Evolutionary conservation across 129 eudicot species (phyloP).

Genomic region (Smallanthus sonchifolius): DNA sequence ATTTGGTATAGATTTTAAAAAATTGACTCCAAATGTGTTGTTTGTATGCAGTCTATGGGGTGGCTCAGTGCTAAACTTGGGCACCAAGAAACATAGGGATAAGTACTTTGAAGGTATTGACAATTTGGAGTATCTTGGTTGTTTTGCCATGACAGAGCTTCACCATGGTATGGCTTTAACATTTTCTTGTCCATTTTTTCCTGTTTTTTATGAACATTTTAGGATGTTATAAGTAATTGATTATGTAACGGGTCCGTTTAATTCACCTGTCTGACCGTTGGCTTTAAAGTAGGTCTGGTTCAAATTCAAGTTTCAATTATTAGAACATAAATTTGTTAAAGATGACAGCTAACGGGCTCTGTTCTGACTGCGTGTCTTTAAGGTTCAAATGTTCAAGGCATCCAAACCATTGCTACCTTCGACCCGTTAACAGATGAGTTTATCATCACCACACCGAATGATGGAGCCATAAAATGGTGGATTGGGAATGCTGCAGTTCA

Average conservation of each 20-base stretch:
- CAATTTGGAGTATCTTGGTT: constrained; percentile 83
- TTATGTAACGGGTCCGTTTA: neutral
- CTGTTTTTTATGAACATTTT: neutral
- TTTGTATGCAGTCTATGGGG: constrained; percentile 76
- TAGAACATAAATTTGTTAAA: neutral
- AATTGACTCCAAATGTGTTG: neutral
- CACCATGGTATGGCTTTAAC: constrained; percentile 67
- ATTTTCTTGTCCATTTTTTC: constrained; percentile 1
- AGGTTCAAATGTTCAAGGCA: constrained; percentile 97
- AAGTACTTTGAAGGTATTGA: constrained; percentile 86
- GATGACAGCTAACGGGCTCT: neutral
- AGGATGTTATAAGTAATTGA: neutral
- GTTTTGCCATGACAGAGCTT: constrained; percentile 98
- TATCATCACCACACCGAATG: constrained; percentile 79
- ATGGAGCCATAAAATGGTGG: constrained; percentile 98
- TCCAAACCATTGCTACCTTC: constrained; percentile 75
- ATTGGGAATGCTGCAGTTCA: constrained; percentile 98
- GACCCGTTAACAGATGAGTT: constrained; percentile 86
- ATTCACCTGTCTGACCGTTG: neutral
- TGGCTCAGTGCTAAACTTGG: constrained; percentile 91
- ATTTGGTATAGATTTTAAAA: neutral
- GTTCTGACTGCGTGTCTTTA: constrained; percentile 9
- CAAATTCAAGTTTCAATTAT: neutral
- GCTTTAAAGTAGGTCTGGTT: neutral
- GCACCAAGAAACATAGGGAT: constrained; percentile 91